Base-by-base conservation (phyloP, 2,329 filamentous ascomycete species). In the Sporothrix schenckii region DNA sequence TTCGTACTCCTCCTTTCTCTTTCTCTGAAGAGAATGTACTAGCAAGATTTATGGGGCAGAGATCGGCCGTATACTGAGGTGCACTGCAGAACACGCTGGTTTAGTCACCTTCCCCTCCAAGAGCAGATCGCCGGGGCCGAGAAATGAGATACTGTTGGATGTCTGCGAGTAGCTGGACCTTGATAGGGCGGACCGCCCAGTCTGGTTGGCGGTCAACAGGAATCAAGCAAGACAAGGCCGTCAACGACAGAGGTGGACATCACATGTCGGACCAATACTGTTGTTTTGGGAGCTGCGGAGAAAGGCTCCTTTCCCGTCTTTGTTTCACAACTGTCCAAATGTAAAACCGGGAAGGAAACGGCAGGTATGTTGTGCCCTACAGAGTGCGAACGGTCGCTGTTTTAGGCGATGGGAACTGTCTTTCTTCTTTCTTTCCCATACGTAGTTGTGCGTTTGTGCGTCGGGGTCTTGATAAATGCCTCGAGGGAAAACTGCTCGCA, bases 61-160 rank as follows among this genome's bases (percentile, higher is more conserved):
- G 34, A 44, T 44, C 56, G 56, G 39, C 56, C 34, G n/a, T 5
- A 5, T 16, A 39, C 27, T n/a, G 54, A 50, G 61, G 61, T 6
- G 34, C 34, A 34, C 34, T 3, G 34, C 14, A 16, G 21, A 53
- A 53, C n/a, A n/a, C 16, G 24, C 44, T 24, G 14, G 10, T 11
- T 30, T 49, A 16, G 34, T 34, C 60, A 66, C 63, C 63, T 66
- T 66, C 63, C 63, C 49, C 27, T 39, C 54, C 52, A n/a, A 49
- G 52, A 14, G 19, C 41, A 10, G 41, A 58, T 68, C 41, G 66
- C 27, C 52, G 60, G 41, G 41, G 44, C 24, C 34, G 41, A 27
- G 52, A 65, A 50, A 65, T 65, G 44, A 65, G 44, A 24, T 24
- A 24, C 24, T 24, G 24, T 24, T 24, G 24, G 24, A 24, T 24